Conservation (phyloP, 495 filamentous ascomycete genomes). For the Penicillium chermesinum region DNA sequence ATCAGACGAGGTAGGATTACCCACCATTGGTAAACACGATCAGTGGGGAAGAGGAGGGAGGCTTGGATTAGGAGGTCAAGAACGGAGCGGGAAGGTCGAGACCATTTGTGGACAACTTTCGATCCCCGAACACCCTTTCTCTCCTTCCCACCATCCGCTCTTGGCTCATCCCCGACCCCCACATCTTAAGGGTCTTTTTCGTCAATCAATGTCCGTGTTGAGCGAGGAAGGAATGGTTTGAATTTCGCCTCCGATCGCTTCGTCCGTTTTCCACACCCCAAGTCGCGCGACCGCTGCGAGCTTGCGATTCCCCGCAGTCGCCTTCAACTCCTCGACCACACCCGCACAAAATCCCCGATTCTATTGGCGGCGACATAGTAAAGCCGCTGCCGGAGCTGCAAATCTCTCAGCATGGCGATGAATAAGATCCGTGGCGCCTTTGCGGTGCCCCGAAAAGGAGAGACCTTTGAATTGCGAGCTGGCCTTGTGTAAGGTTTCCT, state of each 20-base stretch:
- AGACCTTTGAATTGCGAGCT: conserved; percentile 96
- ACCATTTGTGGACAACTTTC: conserved; percentile 42
- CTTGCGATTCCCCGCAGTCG: conserved; percentile 39
- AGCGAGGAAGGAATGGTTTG: conserved; percentile 15
- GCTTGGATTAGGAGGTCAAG: conserved; percentile 9
- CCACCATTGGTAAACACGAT: conserved; percentile 14
- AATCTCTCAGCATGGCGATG: conserved; percentile 67
- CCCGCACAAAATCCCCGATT: conserved; percentile 16
- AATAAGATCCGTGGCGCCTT: conserved; percentile 95
- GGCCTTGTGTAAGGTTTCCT: conserved; percentile 66
- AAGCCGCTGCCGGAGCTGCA: conserved; percentile 42
- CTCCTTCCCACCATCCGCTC: conserved; percentile 11
- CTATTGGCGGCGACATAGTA: conserved; percentile 42
- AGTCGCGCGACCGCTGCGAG: conserved; percentile 33
- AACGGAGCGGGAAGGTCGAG: conserved; percentile 23
- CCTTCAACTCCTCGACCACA: conserved; percentile 23
- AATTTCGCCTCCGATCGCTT: conserved; percentile 8
- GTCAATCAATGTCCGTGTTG: conserved; percentile 4
- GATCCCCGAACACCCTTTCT: conserved; percentile 29
- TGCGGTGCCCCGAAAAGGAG: conserved; percentile 86
- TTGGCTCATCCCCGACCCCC: conserved; percentile 3
- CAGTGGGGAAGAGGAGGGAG: conserved; percentile 1
- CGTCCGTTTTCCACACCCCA: conserved; percentile 9
- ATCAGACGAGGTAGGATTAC: not conserved
- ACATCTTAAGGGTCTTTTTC: conserved; percentile 3